Evolutionary conservation across 176 grass and related monocot species (phyloP).

Genomic region (Aegilops bicornis): DNA sequence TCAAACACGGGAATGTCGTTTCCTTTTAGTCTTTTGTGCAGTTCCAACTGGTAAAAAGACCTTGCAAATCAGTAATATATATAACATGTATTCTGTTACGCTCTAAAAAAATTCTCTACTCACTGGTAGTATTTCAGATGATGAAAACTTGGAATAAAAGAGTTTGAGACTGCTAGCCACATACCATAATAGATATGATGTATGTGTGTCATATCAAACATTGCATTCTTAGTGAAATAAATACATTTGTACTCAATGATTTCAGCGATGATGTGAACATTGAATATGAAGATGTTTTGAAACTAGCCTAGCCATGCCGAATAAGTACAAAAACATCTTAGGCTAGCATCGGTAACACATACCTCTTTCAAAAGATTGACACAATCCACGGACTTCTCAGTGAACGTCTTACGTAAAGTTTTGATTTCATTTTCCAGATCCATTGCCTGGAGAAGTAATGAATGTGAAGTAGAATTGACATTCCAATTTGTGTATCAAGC

Average conservation of each 20-base stretch:
- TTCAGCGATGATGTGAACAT: neutral
- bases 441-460: conserved; percentile 62
- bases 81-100: neutral
- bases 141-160: conserved; percentile 11
- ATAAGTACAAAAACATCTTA: conserved; percentile 1
- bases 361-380: conserved; percentile 88
- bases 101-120: neutral
- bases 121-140: conserved; percentile 1
- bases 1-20: conserved; percentile 38
- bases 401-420: conserved; percentile 54
- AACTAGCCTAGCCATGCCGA: neutral
- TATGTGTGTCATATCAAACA: neutral
- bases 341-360: conserved; percentile 11
- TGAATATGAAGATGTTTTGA: conserved; percentile 6
- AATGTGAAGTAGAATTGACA: neutral
- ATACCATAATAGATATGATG: conserved; percentile 4
- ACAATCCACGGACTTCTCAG: conserved; percentile 61
- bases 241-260: neutral
- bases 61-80: conserved; percentile 13
- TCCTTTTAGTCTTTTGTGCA: conserved; percentile 49
- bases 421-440: conserved; percentile 84
- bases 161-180: neutral
- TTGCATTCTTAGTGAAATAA: neutral
- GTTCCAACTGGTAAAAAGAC: conserved; percentile 50
- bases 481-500: neutral